A percentile compares a stretch with the other conserved stretches of the same genome.
phyloP scores from a whole-genome alignment of 2,329 filamentous ascomycete species.

The Ophiostoma tasmaniense region DNA sequence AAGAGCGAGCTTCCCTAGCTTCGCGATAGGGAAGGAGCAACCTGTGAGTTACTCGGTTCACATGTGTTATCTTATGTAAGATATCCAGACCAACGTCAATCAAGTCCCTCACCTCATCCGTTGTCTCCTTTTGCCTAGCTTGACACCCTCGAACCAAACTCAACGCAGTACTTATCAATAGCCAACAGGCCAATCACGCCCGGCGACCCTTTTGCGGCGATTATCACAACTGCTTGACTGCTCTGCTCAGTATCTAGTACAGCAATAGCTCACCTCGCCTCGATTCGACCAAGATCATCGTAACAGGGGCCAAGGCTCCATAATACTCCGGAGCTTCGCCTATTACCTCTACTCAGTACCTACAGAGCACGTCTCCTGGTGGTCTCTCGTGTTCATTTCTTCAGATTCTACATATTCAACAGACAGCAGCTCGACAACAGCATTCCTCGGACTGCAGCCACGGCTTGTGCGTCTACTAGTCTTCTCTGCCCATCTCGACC shows the following conservation, averaged over 20 bases:
- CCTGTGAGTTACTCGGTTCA: neutral
- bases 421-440: neutral
- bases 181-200: neutral
- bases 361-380: neutral
- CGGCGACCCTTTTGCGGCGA: neutral
- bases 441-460: neutral
- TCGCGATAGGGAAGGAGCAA: slow-evolving; percentile 14
- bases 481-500: neutral
- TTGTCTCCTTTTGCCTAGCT: neutral
- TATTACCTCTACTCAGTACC: neutral
- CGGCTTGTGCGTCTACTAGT: neutral
- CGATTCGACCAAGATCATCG: neutral
- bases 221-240: neutral
- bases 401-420: too few relatives aligned
- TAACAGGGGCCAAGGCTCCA: neutral
- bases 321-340: neutral
- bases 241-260: neutral
- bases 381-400: neutral
- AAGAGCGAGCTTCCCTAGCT: slow-evolving; percentile 9
- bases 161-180: neutral
- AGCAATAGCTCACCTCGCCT: neutral
- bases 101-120: neutral
- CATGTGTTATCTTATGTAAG: neutral
- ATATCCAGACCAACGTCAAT: neutral
- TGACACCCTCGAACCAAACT: neutral